Conservation (phyloP, 2,329 filamentous ascomycete genomes). For the Xylariales sp. region DNA sequence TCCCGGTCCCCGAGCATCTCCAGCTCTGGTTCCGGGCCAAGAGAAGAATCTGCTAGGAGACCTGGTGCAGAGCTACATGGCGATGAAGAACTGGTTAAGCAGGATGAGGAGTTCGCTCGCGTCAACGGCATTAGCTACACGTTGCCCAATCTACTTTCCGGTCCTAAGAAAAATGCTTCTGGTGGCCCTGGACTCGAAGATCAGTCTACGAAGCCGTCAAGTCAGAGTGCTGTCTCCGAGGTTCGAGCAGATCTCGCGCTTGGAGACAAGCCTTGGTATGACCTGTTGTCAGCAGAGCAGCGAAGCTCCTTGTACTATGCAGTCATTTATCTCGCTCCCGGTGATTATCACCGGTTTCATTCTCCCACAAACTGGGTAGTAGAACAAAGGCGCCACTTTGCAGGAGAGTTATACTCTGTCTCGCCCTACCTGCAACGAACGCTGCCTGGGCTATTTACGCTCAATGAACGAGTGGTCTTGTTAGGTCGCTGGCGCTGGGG, state of each 20-base stretch:
- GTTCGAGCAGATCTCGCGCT: slow-evolving; percentile 80
- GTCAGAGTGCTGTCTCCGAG: slow-evolving; percentile 69
- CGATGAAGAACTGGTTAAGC: slow-evolving; percentile 64
- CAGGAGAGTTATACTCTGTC: slow-evolving; percentile 91
- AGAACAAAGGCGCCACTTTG: slow-evolving; percentile 91
- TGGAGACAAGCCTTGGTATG: slow-evolving; percentile 67
- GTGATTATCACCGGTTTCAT: slow-evolving; percentile 98
- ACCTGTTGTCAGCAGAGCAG: slow-evolving; percentile 56
- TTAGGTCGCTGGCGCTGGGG: slow-evolving; percentile 94
- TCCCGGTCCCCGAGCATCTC: slow-evolving; percentile 53
- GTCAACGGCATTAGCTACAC: slow-evolving; percentile 97
- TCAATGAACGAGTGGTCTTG: slow-evolving; percentile 93
- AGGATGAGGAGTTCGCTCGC: slow-evolving; percentile 87
- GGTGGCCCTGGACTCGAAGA: slow-evolving; percentile 54
- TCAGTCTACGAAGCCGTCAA: slow-evolving; percentile 63
- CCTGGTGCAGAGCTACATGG: slow-evolving; percentile 29
- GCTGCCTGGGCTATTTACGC: slow-evolving; percentile 87
- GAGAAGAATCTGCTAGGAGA: slow-evolving; percentile 16
- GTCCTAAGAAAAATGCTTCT: slow-evolving; percentile 44
- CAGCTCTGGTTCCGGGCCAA: slow-evolving; percentile 24
- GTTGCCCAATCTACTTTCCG: slow-evolving; percentile 80
- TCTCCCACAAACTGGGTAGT: slow-evolving; percentile 94
- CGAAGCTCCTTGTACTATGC: slow-evolving; percentile 81
- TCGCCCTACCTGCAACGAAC: slow-evolving; percentile 92
- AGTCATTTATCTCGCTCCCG: slow-evolving; percentile 93